Base-by-base conservation (phyloP, 2,329 filamentous ascomycete species). In the Alternaria sp. region DNA sequence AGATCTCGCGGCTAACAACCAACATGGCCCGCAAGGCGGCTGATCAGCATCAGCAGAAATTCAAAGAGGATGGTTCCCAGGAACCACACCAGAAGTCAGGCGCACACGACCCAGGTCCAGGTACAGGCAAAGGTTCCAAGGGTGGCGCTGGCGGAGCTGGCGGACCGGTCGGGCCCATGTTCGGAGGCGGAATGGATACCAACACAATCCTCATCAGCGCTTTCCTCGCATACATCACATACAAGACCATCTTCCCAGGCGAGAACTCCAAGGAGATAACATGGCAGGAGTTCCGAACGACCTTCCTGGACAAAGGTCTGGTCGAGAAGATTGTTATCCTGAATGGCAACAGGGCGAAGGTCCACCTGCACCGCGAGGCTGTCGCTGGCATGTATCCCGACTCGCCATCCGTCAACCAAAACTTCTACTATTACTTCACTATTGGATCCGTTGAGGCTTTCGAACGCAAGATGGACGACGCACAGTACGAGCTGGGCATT, bases 401-500 rank as follows among this genome's bases (percentile, higher is more conserved):
- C 59, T 91, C 90, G 24, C 86, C 87, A 7, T 90, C 89, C 18
- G 83, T 84, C 26, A 87, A 89, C 68, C 84, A 87, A 20, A 88
- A 88, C 71, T 92, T 93, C 81, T 86, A 88, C 81, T 97, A 97
- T 81, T 94, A 93, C 81, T 98, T 99, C 84, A 92, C 91, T 59
- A 97, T 99, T 73, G 95, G 95, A 51, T 97, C 94, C 0, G 88
- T 96, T 28, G 94, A 99, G 66, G 90, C 91, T 8, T 99, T 99
- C 68, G 95, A 99, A 82, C 87, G 89, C 75, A 90, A 90, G 75
- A 82, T 99, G 54, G 94, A 98, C 63, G 88, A 92, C 65, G 94
- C 94, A 34, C 95, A 99, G 78, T 83, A 89, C 55, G 91, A 97
- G 75, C 86, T 99, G 34, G 89, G 88, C 41, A 97, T 99, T 58